Evolutionary conservation across 2,329 filamentous ascomycete species (phyloP).

Genomic region (Fusarium sp.): DNA sequence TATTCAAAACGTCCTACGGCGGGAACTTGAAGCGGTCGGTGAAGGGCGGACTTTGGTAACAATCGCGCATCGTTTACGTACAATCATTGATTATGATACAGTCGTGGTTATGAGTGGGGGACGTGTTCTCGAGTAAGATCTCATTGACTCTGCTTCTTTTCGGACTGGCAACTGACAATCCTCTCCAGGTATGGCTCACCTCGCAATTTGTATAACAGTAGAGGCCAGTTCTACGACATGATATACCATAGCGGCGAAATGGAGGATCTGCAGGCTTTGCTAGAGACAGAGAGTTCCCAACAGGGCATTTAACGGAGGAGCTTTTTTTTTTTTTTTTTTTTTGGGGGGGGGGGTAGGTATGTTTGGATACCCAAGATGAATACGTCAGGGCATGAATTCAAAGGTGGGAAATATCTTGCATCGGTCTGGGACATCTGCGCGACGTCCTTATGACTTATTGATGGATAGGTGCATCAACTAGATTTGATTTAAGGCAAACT

Average conservation of each 20-base stretch:
- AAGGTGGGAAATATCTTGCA: neutral
- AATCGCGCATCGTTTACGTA: constrained; percentile 66
- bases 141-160: neutral
- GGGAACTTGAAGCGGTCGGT: constrained; percentile 56
- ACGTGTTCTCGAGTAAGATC: constrained; percentile 60
- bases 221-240: constrained; percentile 64
- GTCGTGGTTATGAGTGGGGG: constrained; percentile 67
- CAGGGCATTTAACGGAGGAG: neutral
- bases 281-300: constrained; percentile 32
- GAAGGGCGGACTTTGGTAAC: constrained; percentile 63
- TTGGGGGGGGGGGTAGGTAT: neutral
- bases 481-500: neutral
- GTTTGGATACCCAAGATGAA: neutral
- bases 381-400: neutral
- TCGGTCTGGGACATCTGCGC: neutral
- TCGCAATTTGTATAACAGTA: constrained; percentile 54
- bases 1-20: constrained; percentile 63
- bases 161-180: neutral
- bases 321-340: neutral
- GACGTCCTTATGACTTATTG: neutral
- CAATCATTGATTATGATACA: constrained; percentile 68
- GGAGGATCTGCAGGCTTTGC: constrained; percentile 53
- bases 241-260: constrained; percentile 64
- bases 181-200: constrained; percentile 55
- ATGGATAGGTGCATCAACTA: neutral